phyloP scores from a whole-genome alignment of 306 rosid species.

The Cajanus cajan region DNA sequence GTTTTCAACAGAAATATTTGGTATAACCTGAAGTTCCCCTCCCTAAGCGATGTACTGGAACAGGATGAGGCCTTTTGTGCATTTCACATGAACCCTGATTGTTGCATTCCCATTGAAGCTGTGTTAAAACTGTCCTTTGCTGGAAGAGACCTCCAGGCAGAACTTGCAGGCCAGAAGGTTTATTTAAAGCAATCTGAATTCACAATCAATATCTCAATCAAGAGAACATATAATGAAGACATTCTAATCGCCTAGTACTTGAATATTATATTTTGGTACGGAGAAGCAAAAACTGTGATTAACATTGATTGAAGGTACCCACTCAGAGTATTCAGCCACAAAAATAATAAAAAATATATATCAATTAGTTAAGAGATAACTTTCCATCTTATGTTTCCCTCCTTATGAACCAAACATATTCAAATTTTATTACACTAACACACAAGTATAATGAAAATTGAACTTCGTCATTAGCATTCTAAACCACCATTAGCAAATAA shows the following conservation, averaged over 20 bases:
- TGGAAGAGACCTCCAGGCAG: constrained; percentile 95
- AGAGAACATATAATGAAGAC: constrained; percentile 8
- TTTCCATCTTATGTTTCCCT: background rate
- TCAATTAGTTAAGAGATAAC: background rate
- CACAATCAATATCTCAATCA: constrained; percentile 22
- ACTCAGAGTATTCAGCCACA: background rate
- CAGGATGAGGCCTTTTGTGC: constrained; percentile 50
- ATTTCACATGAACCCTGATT: constrained; percentile 35
- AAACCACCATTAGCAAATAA: constrained; percentile 1
- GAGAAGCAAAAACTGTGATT: constrained; percentile 6
- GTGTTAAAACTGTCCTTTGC: constrained; percentile 88
- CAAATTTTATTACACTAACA: background rate
- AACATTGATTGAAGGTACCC: background rate
- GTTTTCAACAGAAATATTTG: constrained; percentile 25
- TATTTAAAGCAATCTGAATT: constrained; percentile 76
- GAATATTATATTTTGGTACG: background rate
- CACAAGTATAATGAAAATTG: constrained; percentile 3
- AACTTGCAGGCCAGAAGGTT: constrained; percentile 95
- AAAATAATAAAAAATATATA: background rate
- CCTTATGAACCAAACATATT: background rate
- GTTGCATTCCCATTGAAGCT: constrained; percentile 66
- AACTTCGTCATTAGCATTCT: background rate
- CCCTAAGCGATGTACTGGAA: constrained; percentile 93
- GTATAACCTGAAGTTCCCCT: constrained; percentile 95
- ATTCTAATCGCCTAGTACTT: background rate